Conservation (phyloP, 1,284 basidiomycete genomes). For the Ceratobasidium papillatum region DNA sequence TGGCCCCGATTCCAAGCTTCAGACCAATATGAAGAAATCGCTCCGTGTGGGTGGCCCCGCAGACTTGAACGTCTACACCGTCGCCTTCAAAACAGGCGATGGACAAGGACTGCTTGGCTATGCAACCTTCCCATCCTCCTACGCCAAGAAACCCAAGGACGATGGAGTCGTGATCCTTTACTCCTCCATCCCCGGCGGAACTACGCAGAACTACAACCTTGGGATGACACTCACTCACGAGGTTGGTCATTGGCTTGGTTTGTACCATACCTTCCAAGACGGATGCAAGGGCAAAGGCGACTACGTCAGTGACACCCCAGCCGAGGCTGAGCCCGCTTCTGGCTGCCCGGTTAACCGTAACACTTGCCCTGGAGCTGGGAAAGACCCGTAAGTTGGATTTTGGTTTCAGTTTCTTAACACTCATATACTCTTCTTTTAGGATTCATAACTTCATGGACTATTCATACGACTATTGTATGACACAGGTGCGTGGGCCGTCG, state of each 20-base stretch:
- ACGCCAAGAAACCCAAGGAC: conserved; percentile 43
- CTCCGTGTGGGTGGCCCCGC: conserved; percentile 30
- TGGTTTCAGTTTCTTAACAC: background rate
- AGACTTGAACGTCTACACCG: conserved; percentile 38
- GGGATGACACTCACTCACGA: conserved; percentile 50
- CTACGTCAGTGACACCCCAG: conserved; percentile 48
- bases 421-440: background rate
- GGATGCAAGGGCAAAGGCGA: conserved; percentile 48
- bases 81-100: conserved; percentile 40
- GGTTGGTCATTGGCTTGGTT: conserved; percentile 46
- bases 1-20: conserved; percentile 54
- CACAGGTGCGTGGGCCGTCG: background rate
- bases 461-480: conserved; percentile 45
- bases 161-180: conserved; percentile 47
- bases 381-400: conserved; percentile 40
- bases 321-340: conserved; percentile 37
- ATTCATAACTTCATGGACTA: conserved; percentile 43
- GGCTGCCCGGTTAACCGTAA: conserved; percentile 44
- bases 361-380: conserved; percentile 42
- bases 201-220: conserved; percentile 47
- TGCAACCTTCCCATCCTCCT: conserved; percentile 32
- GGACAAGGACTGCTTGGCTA: conserved; percentile 16
- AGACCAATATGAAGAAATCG: conserved; percentile 60
- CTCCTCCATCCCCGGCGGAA: conserved; percentile 48
- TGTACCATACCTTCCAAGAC: conserved; percentile 51